Percentiles rank a stretch among this genome's conserved stretches.
These are phyloP conservation scores for Trichoderma lentiforme DNA, from an alignment of 2,329 filamentous ascomycete genomes.

Conservation along the genomic window DNA sequence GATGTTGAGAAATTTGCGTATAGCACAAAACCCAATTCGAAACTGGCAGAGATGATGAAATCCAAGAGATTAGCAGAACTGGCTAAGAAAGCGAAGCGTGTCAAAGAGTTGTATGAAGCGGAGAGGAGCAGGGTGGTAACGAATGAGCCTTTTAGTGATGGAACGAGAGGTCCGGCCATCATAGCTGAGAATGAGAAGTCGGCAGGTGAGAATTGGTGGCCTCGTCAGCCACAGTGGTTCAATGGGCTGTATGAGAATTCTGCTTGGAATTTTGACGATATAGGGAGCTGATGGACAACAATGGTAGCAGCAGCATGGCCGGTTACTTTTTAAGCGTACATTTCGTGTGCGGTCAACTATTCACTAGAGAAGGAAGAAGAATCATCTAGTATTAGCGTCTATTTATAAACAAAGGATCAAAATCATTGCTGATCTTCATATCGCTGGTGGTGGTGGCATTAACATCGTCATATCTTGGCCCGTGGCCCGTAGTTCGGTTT, in stretches of 20 bases:
- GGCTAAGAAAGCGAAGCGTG: background rate
- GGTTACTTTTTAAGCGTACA: background rate
- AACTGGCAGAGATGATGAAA: background rate
- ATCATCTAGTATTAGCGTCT: background rate
- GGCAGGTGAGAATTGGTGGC: background rate
- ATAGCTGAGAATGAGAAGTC: background rate
- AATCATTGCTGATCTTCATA: background rate
- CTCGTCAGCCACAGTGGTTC: background rate
- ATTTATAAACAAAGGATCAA: background rate
- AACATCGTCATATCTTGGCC: constrained; percentile 39
- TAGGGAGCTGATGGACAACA: background rate
- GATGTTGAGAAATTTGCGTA: background rate
- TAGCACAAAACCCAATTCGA: too few species aligned
- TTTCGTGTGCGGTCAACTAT: background rate
- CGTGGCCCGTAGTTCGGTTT: constrained; percentile 36
- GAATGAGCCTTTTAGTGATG: background rate
- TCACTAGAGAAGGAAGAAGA: background rate
- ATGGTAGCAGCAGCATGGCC: background rate
- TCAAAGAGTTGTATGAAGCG: background rate
- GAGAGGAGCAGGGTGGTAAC: background rate
- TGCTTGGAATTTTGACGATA: background rate
- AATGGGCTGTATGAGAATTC: background rate
- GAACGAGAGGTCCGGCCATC: background rate
- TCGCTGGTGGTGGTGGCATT: background rate
- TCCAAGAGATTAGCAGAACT: background rate